Base-by-base conservation (phyloP, 257 asterid genomes). In the Leptodermis oblonga region DNA sequence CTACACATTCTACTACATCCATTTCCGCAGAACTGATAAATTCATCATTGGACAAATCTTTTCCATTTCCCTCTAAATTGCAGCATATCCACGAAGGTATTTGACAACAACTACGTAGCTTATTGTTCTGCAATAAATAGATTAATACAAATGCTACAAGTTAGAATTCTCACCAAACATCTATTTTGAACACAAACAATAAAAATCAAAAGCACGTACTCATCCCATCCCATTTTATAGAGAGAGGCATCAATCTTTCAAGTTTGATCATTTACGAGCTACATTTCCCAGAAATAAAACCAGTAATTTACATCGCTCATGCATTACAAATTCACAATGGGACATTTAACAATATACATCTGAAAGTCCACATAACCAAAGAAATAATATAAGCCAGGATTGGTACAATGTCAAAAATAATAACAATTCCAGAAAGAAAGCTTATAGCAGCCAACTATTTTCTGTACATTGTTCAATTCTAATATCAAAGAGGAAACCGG, bases 1-100 rank as follows among this genome's bases (percentile, higher is more conserved):
- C 48, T 67, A 62, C 74, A 80, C 86, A 86, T 81, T 93, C 95
- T 74, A 83, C 83, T 7, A 85, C 89, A 82, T 93, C 99, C 99
- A 93, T 93, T 86, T 87, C 99, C 41, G 92, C 80, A 79, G 92
- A 76, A 64, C 77, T 78, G 68, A 71, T 69, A 48, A 73, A 73
- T 73, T 90, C 96, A 74, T 92, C 94, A 76, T 77, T 74, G 25
- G 81, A 79, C 51, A 75, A 37, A 36, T 84, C 83, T 18, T 72
- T 76, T 26, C 30, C 20, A 69, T 87, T 90, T 17, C 89, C 97
- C 78, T 87, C 96, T 87, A 93, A 74, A 67, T 84, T 81, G 91
- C 96, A 91, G 88, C 88, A 80, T 77, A 91, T 88, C 97, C 97
- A 87, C 22, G 92, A 77, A 1, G 97, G 99, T 78, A 87, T 73